Evolutionary conservation across 2,329 filamentous ascomycete species (phyloP), one percentile per base, ranked within the genome.

Genomic region (Aspergillus jensenii): DNA sequence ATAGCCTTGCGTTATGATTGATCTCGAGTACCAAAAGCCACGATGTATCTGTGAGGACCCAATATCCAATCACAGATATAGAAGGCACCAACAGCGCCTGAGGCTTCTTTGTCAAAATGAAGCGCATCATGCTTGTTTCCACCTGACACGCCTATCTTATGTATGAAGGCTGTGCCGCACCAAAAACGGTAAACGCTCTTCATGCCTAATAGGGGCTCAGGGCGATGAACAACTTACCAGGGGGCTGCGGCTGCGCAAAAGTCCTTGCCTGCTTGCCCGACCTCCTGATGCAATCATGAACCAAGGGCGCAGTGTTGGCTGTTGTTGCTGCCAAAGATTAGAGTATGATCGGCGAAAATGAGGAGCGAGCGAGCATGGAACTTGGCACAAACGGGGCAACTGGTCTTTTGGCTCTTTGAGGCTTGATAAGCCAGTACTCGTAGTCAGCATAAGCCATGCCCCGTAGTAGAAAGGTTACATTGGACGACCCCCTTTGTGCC

Each of bases 121-220:
- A 25, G 43, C 4, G 35, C 50, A n/a, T 27, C n/a, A 21, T 15
- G n/a, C 5, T 17, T 19, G 15, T 31, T 17, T 46, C 43, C 23
- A 46, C 44, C 44, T n/a, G 44, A 46, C 23, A 46, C 44, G 44
- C 23, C 44, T 46, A 27, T 46, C 46, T 3, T 23, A 56, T 64
- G 62, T 55, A 63, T 31, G 44, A 46, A 49, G 55, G 56, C 62
- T 62, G 59, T 58, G 62, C 62, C 61, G 56, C 61, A 63, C 33
- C 54, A 52, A 43, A 49, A 52, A 53, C 7, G 44, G 56, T 41
- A 56, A 56, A 56, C 23, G 31, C 43, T 41, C 12, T 19, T 31
- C 12, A 15, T 31, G n/a, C 23, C 25, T 14, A 40, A 23, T 12
- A n/a, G 12, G 4, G 19, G 11, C 11, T 6, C 9, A 9, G 27